phyloP scores from a whole-genome alignment of 2,329 filamentous ascomycete genomes.

The Nakataea oryzae region DNA sequence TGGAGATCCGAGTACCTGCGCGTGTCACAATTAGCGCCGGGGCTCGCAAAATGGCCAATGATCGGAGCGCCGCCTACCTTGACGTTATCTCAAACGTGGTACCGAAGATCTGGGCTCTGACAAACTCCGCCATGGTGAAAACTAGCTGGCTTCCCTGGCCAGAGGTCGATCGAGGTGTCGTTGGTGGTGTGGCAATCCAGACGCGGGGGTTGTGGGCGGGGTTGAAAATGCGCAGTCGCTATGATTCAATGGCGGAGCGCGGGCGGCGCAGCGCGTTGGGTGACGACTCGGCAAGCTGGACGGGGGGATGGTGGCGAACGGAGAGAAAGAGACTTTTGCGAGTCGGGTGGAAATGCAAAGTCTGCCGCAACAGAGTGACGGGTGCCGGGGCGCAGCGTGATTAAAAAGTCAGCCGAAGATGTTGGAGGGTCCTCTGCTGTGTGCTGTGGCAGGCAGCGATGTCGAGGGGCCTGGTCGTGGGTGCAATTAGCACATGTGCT shows the following conservation, averaged over 20 bases:
- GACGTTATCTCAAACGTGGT: slow-evolving; percentile 99
- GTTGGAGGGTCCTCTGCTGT: not conserved
- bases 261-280: not conserved
- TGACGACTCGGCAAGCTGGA: not conserved
- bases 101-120: slow-evolving; percentile 97
- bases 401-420: not conserved
- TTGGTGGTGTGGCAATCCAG: too few species aligned
- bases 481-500: not conserved
- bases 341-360: not conserved
- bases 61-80: slow-evolving; percentile 48
- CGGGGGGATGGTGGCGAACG: not conserved
- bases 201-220: not conserved
- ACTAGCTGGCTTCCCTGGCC: not conserved
- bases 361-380: not conserved
- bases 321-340: too few species aligned
- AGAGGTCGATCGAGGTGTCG: not conserved
- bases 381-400: not conserved
- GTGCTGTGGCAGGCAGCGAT: not conserved
- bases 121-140: slow-evolving; percentile 90
- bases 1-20: slow-evolving; percentile 91
- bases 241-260: not conserved
- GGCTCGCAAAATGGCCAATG: not conserved
- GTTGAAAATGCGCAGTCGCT: not conserved
- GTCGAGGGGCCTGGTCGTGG: not conserved
- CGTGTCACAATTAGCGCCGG: not conserved